These are phyloP conservation scores for Podila clonocystis DNA, from an alignment of 192 early-diverging fungal genomes.

Conservation along the genomic window DNA sequence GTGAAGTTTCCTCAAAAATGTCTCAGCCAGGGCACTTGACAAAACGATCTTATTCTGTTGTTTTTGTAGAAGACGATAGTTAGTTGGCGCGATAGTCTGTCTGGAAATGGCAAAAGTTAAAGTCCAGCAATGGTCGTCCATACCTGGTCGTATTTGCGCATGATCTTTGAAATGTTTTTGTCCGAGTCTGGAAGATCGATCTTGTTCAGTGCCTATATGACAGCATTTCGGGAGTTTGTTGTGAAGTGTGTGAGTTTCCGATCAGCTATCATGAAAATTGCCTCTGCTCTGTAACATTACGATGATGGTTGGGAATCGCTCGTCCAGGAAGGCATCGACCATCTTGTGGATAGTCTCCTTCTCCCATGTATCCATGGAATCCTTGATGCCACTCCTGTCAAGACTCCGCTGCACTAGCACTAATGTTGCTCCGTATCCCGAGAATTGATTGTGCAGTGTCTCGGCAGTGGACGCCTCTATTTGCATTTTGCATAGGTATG, in stretches of 20 bases:
- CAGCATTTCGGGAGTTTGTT: background rate
- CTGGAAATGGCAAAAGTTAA: background rate
- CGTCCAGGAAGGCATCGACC: conserved; percentile 76
- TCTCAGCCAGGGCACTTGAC: conserved; percentile 73
- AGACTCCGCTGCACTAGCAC: conserved; percentile 55
- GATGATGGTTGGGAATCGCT: conserved; percentile 84
- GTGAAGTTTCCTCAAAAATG: conserved; percentile 68
- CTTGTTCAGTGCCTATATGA: conserved; percentile 78
- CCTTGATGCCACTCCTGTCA: conserved; percentile 64
- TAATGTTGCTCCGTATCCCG: conserved; percentile 70
- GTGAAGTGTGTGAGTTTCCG: background rate
- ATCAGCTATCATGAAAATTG: too few relatives aligned
- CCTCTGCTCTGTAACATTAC: conserved; percentile 27
- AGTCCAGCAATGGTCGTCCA: background rate
- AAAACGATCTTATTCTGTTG: conserved; percentile 63
- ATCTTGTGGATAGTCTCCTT: conserved; percentile 64
- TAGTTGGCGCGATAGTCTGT: background rate
- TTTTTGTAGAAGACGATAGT: background rate
- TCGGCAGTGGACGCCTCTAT: conserved; percentile 60
- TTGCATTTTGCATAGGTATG: too few relatives aligned
- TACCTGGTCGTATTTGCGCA: conserved; percentile 76
- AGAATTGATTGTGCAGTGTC: conserved; percentile 66
- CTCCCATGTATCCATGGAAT: conserved; percentile 73
- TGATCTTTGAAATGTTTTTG: conserved; percentile 83
- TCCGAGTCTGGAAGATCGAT: conserved; percentile 87